phyloP scores from a whole-genome alignment of 495 filamentous ascomycete genomes.

The Penicillium argentinense region DNA sequence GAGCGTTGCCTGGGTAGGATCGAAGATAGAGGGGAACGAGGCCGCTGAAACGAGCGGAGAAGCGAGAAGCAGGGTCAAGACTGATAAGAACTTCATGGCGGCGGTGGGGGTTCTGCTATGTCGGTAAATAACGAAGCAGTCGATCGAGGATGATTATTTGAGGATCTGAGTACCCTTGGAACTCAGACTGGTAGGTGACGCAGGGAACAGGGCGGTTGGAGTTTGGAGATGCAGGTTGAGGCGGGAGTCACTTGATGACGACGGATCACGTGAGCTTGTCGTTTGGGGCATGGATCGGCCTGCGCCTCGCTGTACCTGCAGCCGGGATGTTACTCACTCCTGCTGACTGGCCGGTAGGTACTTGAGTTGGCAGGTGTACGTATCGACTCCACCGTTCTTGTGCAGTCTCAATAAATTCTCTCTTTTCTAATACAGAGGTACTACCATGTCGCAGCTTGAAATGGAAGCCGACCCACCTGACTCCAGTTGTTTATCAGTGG shows the following conservation, averaged over 20 bases:
- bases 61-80: conserved; percentile 33
- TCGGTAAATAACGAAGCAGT: background rate
- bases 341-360: too few species aligned
- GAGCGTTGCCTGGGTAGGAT: conserved; percentile 34
- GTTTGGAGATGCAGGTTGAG: background rate
- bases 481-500: conserved; percentile 12
- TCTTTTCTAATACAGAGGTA: too few species aligned
- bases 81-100: conserved; percentile 50
- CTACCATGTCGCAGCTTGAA: too few species aligned
- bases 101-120: conserved; percentile 4
- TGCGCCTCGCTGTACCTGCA: background rate
- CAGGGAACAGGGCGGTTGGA: background rate
- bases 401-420: too few species aligned
- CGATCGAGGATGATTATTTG: background rate
- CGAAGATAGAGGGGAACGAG: conserved; percentile 24
- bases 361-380: too few species aligned
- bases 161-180: background rate
- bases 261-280: conserved; percentile 14
- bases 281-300: conserved; percentile 9
- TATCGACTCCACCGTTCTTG: too few species aligned
- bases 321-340: background rate
- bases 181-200: background rate
- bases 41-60: conserved; percentile 35
- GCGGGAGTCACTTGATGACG: conserved; percentile 33
- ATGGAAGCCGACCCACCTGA: conserved; percentile 8